A percentile compares a stretch with the other conserved stretches of the same genome.
Evolutionary conservation across 768 basidiomycete species (phyloP).

Genomic region (Lentinus brumalis): DNA sequence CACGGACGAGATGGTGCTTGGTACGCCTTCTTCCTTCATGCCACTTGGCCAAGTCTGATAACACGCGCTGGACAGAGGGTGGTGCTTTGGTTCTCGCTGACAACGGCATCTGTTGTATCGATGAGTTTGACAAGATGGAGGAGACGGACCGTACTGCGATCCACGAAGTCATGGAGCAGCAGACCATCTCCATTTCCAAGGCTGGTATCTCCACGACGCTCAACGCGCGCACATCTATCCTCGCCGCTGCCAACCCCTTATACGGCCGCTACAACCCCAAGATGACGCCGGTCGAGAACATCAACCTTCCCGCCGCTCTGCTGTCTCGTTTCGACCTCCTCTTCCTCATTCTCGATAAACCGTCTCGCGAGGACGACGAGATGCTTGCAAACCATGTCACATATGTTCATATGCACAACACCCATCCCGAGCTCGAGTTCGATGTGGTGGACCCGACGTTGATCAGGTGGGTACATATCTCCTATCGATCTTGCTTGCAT

Average conservation of each 20-base stretch:
- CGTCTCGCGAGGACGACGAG: conserved; percentile 93
- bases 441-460: conserved; percentile 84
- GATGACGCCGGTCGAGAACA: conserved; percentile 97
- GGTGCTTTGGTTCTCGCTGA: conserved; percentile 99
- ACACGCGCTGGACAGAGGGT: conserved; percentile 66
- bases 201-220: conserved; percentile 98
- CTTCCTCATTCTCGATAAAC: conserved; percentile 97
- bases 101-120: conserved; percentile 99
- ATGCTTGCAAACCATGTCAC: conserved; percentile 96
- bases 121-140: conserved; percentile 99
- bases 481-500: not conserved
- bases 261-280: conserved; percentile 99
- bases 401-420: conserved; percentile 95
- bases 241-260: conserved; percentile 96
- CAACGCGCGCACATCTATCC: conserved; percentile 95
- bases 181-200: conserved; percentile 99
- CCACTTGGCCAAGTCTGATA: not conserved
- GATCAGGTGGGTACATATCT: conserved; percentile 66
- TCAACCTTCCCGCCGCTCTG: conserved; percentile 96
- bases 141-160: conserved; percentile 97
- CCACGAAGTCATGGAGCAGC: conserved; percentile 99
- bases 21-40: conserved; percentile 47
- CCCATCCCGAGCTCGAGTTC: conserved; percentile 81
- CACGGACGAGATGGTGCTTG: conserved; percentile 98
- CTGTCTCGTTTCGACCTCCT: conserved; percentile 95